phyloP scores from a whole-genome alignment of 2,329 filamentous ascomycete species.

The Verticillium longisporum region DNA sequence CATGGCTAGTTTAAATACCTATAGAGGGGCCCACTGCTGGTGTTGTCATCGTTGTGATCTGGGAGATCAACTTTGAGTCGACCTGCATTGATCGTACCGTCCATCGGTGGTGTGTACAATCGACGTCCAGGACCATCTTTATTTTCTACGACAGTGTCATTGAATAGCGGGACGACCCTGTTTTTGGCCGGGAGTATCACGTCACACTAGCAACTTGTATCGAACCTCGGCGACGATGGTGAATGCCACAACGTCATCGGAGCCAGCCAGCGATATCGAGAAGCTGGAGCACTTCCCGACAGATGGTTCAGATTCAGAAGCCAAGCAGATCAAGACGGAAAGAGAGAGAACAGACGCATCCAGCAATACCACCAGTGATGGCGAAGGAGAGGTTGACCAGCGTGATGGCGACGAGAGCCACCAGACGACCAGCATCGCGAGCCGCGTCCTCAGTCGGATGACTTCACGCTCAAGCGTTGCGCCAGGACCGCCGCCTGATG shows the following conservation, averaged over 20 bases:
- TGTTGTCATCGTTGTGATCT: neutral
- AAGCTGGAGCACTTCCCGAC: neutral
- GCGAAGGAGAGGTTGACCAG: neutral
- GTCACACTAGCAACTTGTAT: too few relatives aligned
- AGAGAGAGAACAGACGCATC: neutral
- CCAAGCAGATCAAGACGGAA: neutral
- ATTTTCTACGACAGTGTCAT: too few relatives aligned
- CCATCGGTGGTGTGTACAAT: too few relatives aligned
- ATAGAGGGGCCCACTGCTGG: neutral
- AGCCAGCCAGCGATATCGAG: neutral
- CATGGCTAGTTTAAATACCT: neutral
- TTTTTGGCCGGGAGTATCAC: too few relatives aligned
- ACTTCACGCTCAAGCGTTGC: conserved; percentile 31
- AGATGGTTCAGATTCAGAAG: neutral
- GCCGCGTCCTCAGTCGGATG: conserved; percentile 31
- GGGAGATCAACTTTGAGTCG: neutral
- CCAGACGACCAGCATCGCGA: conserved; percentile 17
- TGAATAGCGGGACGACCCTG: neutral
- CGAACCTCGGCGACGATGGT: neutral
- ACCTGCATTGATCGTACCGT: too few relatives aligned
- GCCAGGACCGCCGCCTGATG: conserved; percentile 43
- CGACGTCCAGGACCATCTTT: too few relatives aligned
- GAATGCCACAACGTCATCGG: neutral
- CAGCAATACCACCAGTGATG: conserved; percentile 10
- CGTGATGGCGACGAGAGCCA: neutral